Percentiles rank a stretch among this genome's conserved stretches.
Conservation (phyloP, 2,329 filamentous ascomycete species). For the Atkinsonella texensis region DNA sequence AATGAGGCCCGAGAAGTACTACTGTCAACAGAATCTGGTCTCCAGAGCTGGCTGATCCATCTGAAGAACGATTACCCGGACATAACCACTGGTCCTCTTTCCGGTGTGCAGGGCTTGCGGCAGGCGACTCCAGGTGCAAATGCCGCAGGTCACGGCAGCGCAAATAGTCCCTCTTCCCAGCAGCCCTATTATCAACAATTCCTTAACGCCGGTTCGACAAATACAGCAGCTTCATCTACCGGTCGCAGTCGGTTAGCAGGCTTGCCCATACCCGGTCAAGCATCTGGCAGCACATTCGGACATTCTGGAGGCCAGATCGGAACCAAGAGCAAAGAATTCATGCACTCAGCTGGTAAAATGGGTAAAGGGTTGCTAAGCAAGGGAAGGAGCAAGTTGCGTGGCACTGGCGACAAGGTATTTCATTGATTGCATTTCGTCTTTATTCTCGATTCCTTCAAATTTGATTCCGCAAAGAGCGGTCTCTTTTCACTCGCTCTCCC, state of each 20-base stretch:
- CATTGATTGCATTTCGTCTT: constrained; percentile 38
- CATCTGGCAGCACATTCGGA: constrained; percentile 33
- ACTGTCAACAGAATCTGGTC: constrained; percentile 59
- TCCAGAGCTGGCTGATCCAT: constrained; percentile 46
- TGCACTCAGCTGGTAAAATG: constrained; percentile 77
- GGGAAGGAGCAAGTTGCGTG: constrained; percentile 71
- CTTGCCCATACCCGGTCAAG: constrained; percentile 25
- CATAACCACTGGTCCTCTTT: constrained; percentile 10
- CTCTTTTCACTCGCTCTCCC: background rate
- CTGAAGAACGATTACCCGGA: constrained; percentile 36
- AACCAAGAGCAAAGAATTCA: constrained; percentile 75
- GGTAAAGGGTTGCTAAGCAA: constrained; percentile 88
- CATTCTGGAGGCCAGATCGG: constrained; percentile 55
- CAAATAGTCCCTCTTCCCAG: constrained; percentile 18
- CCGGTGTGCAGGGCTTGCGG: constrained; percentile 12
- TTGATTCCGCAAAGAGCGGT: background rate
- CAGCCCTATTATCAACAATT: constrained; percentile 47
- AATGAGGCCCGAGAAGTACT: constrained; percentile 61
- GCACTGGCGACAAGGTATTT: constrained; percentile 79
- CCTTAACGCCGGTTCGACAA: constrained; percentile 30
- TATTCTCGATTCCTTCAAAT: constrained; percentile 16
- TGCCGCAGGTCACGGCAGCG: constrained; percentile 12
- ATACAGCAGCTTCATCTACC: constrained; percentile 15
- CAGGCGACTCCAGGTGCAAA: constrained; percentile 10
- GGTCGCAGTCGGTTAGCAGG: constrained; percentile 25